phyloP scores from a whole-genome alignment of 2,329 filamentous ascomycete species.

The Catunica adiposa region DNA sequence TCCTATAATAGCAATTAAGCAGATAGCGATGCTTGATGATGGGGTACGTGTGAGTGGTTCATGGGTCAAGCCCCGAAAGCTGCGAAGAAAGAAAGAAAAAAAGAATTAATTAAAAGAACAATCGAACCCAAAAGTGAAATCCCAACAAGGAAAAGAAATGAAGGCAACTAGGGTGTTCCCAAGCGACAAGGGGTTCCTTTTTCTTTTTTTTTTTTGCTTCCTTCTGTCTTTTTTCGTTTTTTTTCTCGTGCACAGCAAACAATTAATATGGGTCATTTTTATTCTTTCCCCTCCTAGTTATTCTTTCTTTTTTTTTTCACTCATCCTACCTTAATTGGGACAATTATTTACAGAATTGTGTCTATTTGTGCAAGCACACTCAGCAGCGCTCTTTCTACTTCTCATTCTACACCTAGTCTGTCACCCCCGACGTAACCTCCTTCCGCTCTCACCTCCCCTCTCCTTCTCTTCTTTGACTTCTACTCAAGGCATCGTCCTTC shows the following conservation, averaged over 20 bases:
- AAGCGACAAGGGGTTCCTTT: not conserved
- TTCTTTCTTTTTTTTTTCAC: not conserved
- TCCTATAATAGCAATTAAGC: not conserved
- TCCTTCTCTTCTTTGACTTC: too few species aligned
- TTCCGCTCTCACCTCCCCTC: too few species aligned
- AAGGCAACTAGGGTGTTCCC: not conserved
- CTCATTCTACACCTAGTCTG: too few species aligned
- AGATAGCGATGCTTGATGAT: not conserved
- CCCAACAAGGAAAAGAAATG: conserved; percentile 4
- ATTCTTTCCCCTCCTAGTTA: not conserved
- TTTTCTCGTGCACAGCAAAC: too few species aligned
- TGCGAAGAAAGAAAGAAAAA: not conserved
- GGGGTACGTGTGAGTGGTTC: not conserved
- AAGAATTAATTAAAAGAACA: too few species aligned
- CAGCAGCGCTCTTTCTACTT: too few species aligned
- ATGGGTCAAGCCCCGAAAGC: not conserved
- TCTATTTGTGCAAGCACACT: too few species aligned
- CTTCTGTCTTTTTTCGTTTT: too few species aligned
- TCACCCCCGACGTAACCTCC: too few species aligned
- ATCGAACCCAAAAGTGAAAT: not conserved
- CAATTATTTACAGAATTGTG: too few species aligned
- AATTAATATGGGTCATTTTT: not conserved
- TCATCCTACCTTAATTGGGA: too few species aligned
- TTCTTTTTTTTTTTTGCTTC: not conserved
- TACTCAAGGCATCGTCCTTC: too few species aligned